These are phyloP conservation scores for Coffea eugenioides DNA, from an alignment of 257 asterid species.

Conservation along the genomic window DNA sequence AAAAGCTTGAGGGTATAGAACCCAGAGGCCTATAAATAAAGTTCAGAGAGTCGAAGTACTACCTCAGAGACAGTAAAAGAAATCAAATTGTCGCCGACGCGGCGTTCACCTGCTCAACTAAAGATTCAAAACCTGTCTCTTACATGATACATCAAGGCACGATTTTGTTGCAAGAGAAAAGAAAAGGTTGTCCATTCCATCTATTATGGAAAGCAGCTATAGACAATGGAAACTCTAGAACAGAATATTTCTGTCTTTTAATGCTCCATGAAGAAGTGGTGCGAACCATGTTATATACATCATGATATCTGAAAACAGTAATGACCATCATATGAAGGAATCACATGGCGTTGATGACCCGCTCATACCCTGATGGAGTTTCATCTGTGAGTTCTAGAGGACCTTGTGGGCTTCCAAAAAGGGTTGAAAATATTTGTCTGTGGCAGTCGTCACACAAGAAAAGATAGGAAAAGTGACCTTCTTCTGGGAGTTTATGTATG, in stretches of 20 bases:
- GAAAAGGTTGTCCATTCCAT: not conserved
- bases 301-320: slow-evolving; percentile 12
- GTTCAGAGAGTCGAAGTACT: no score
- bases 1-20: no score
- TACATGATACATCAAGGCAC: not conserved
- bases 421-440: slow-evolving; percentile 54
- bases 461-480: slow-evolving; percentile 86
- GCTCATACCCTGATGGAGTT: slow-evolving; percentile 31
- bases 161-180: not conserved
- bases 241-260: not conserved
- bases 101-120: not conserved
- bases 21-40: no score
- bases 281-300: slow-evolving; percentile 37
- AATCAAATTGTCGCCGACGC: no score
- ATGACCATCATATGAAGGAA: slow-evolving; percentile 29
- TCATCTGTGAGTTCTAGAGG: slow-evolving; percentile 45
- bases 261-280: slow-evolving; percentile 14
- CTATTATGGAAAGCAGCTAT: not conserved
- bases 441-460: slow-evolving; percentile 70
- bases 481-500: slow-evolving; percentile 69
- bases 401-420: slow-evolving; percentile 77
- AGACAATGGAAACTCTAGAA: not conserved
- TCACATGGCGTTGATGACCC: slow-evolving; percentile 20
- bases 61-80: no score
- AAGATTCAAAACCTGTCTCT: not conserved